Base-by-base conservation (phyloP, 129 eudicot genomes). In the Artemisia tridentata region DNA sequence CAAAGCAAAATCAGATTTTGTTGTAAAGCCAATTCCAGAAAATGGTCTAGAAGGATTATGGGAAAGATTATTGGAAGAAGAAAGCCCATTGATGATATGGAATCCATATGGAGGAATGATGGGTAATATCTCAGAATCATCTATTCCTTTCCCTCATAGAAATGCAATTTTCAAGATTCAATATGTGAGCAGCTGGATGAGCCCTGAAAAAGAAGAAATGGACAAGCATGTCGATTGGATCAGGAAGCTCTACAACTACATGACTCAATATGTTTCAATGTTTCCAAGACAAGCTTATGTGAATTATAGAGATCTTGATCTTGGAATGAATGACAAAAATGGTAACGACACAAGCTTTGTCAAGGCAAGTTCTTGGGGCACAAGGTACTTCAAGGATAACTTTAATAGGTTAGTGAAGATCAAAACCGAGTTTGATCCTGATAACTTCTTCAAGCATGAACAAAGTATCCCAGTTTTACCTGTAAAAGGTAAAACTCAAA, bases 61-160 rank as follows among this genome's bases (percentile, higher is more conserved):
- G 96, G 74, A 66, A 47, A 82, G 84, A 71, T 75, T 84, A 11
- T 49, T 84, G 38, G 81, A 89, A 54, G 92, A 86, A 66, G 90
- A 86, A 13, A 62, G 71, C 3, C 86, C 90, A 12, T 9, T 86
- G 15, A 78, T 86, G 83, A 80, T 86, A 23, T 81, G 76, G 69
- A 89, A 81, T 20, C 98, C 98, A 3, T 86, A 86, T 17, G 98
- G 98, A 0, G 98, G 98, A 20, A 84, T 84, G 81, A 92, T 88
- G 98, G 63, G 55, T 0, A 82, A 62, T 34, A 86, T 88, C 7
- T 47, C 86, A 1, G 92, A 85, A 70, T 80, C 85, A 21, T 85
- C 85, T 14, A 92, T 71, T 0, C 95, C 98, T 7, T 92, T 88
- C 41, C 98, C 98, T 9, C 96, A 88, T 13, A 79, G 96, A 38